Percentiles rank a stretch among this genome's conserved stretches.
phyloP scores from a whole-genome alignment of 306 rosid genomes.

The Castanopsis chinensis region DNA sequence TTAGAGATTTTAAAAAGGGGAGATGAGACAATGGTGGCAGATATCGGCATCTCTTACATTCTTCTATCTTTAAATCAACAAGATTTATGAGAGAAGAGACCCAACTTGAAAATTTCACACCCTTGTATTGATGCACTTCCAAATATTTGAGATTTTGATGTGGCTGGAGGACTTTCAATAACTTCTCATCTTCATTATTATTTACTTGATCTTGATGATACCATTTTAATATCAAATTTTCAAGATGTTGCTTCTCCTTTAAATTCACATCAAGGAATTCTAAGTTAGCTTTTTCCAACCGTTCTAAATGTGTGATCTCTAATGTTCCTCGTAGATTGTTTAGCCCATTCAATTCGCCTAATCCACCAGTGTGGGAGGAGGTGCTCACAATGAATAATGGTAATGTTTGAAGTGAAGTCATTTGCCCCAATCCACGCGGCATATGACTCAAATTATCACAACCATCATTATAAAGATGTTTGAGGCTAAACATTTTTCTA shows the following conservation, averaged over 20 bases:
- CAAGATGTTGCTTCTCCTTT: background rate
- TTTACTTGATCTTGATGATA: fast-evolving
- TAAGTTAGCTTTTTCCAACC: background rate
- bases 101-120: background rate
- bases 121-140: background rate
- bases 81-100: background rate
- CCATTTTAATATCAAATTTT: background rate
- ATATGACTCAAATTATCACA: background rate
- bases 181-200: background rate
- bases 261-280: background rate
- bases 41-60: background rate
- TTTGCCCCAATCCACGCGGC: too few relatives aligned
- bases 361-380: background rate
- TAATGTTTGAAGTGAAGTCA: background rate
- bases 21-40: background rate
- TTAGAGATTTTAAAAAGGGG: background rate
- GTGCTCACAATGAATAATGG: background rate
- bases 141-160: background rate
- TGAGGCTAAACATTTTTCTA: background rate
- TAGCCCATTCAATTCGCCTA: background rate
- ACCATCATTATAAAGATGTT: background rate
- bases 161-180: background rate
- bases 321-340: background rate
- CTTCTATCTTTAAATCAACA: background rate
- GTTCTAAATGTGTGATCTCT: background rate